phyloP scores from a whole-genome alignment of 805 yeast genomes.

The Metschnikowia cerradonensis region DNA sequence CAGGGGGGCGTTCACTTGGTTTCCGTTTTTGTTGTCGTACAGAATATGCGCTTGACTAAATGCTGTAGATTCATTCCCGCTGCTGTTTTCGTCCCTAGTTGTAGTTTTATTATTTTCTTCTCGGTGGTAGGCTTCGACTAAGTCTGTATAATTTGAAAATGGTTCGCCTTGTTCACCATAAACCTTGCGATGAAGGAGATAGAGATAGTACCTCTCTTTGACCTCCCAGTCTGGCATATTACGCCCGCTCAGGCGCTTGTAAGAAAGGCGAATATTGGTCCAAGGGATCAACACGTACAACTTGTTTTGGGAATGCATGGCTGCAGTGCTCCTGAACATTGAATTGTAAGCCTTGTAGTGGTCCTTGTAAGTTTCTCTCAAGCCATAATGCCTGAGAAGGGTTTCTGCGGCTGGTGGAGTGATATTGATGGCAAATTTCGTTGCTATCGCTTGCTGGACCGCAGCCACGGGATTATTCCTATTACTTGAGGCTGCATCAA shows the following conservation, averaged over 20 bases:
- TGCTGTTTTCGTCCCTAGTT: too few relatives aligned
- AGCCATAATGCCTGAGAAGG: conserved; percentile 17
- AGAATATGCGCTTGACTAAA: background rate
- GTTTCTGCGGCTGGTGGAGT: conserved; percentile 13
- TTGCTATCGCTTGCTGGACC: conserved; percentile 8
- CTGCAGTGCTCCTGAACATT: conserved; percentile 13
- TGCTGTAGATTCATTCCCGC: background rate
- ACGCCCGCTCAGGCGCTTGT: conserved; percentile 7
- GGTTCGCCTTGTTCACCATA: conserved; percentile 18
- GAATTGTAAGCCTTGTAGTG: conserved; percentile 12
- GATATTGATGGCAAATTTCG: conserved; percentile 6
- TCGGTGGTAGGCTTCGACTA: conserved; percentile 6
- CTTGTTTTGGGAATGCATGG: conserved; percentile 6
- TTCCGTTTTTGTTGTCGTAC: background rate
- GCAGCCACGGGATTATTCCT: conserved; percentile 3
- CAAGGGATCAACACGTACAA: conserved; percentile 15
- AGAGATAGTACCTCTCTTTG: conserved; percentile 13
- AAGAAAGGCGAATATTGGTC: conserved; percentile 13
- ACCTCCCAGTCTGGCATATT: conserved; percentile 16
- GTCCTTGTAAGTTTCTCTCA: conserved; percentile 3
- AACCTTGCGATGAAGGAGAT: conserved; percentile 13
- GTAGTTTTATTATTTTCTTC: background rate
- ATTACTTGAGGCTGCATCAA: conserved; percentile 9
- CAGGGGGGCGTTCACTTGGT: background rate
- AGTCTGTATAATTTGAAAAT: conserved; percentile 10